phyloP scores from a whole-genome alignment of 2,329 filamentous ascomycete genomes.

The Waltergamsia citrina region DNA sequence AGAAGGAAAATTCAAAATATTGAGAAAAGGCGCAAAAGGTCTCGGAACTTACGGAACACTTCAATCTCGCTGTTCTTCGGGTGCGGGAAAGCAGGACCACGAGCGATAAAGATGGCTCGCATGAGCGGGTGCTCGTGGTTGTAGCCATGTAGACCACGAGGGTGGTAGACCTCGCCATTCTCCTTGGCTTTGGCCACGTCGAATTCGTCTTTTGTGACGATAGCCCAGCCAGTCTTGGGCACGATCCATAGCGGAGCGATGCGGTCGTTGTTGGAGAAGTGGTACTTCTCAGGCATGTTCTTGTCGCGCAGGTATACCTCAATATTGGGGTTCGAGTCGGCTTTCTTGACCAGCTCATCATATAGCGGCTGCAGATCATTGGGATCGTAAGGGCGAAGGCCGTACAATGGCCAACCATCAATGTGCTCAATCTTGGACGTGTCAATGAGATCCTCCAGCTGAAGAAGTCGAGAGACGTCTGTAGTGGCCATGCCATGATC shows the following conservation, averaged over 20 bases:
- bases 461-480: conserved; percentile 67
- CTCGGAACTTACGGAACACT: conserved; percentile 68
- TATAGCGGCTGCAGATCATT: conserved; percentile 60
- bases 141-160: conserved; percentile 84
- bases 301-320: conserved; percentile 81
- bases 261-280: conserved; percentile 78
- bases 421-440: conserved; percentile 67
- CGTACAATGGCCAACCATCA: conserved; percentile 91
- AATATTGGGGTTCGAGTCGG: conserved; percentile 56
- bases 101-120: conserved; percentile 88
- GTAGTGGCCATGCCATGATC: conserved; percentile 99
- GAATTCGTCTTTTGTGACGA: conserved; percentile 74
- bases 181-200: conserved; percentile 56
- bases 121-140: conserved; percentile 92
- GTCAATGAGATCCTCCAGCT: conserved; percentile 84
- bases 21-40: not conserved
- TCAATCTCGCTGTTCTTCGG: conserved; percentile 69
- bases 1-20: not conserved
- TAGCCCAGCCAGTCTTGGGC: conserved; percentile 85
- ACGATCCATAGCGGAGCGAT: conserved; percentile 95
- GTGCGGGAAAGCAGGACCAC: conserved; percentile 88
- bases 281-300: conserved; percentile 87
- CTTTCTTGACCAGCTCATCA: conserved; percentile 45
- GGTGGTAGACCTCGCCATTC: conserved; percentile 61
- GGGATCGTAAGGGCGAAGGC: conserved; percentile 70